Conservation (phyloP, 768 basidiomycete genomes). For the Galerina marginata region DNA sequence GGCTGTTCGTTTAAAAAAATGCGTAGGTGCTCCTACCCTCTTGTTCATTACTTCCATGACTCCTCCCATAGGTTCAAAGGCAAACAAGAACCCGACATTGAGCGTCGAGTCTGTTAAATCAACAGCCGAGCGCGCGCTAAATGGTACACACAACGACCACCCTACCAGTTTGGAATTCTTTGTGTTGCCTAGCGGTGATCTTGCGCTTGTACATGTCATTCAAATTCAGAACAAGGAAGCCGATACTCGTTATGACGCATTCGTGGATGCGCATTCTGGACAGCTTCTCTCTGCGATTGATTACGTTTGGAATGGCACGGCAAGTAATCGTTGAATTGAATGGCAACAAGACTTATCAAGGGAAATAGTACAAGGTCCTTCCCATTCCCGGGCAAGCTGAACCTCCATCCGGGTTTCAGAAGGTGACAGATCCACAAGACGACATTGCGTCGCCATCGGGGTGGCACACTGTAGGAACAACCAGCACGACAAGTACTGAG, state of each 20-base stretch:
- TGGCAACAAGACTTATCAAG: too few relatives aligned
- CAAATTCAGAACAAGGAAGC: slow-evolving; percentile 34
- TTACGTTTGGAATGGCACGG: slow-evolving; percentile 47
- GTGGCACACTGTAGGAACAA: slow-evolving; percentile 36
- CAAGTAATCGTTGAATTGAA: slow-evolving; percentile 15
- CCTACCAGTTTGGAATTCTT: slow-evolving; percentile 40
- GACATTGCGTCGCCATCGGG: slow-evolving; percentile 56
- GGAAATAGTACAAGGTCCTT: slow-evolving; percentile 41
- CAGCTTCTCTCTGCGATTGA: slow-evolving; percentile 53
- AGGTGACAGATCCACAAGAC: slow-evolving; percentile 60
- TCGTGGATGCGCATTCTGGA: slow-evolving; percentile 56
- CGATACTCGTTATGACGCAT: slow-evolving; percentile 59
- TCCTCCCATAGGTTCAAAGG: slow-evolving; percentile 9
- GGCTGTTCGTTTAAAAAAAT: slow-evolving; percentile 39
- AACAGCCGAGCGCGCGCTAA: slow-evolving; percentile 41
- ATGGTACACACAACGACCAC: slow-evolving; percentile 43
- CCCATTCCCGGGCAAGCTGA: slow-evolving; percentile 56
- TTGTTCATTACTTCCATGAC: neutral
- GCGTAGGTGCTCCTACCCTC: slow-evolving; percentile 33
- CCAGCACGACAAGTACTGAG: neutral
- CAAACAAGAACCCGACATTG: slow-evolving; percentile 10
- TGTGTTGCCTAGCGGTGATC: slow-evolving; percentile 38
- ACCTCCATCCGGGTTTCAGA: slow-evolving; percentile 51
- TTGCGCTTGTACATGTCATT: slow-evolving; percentile 44
- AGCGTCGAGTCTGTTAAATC: slow-evolving; percentile 38